Base-by-base conservation (phyloP, 2,329 filamentous ascomycete genomes). In the Pseudonectria buxi region DNA sequence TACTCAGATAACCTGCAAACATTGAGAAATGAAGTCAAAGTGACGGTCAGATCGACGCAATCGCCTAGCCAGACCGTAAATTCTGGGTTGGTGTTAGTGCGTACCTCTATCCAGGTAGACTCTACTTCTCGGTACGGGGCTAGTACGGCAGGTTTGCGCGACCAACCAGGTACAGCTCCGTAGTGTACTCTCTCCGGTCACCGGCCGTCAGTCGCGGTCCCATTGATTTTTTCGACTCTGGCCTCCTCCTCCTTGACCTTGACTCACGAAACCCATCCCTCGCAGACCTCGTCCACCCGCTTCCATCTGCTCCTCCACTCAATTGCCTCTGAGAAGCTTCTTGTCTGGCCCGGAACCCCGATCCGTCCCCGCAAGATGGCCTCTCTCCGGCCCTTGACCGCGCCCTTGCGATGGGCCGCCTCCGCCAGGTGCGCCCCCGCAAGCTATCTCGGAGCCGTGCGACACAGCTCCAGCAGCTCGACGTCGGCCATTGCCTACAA, bases 401-500 rank as follows among this genome's bases (percentile, higher is more conserved):
- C 63, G 46, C 57, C 65, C 45, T 50, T 67, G 37, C 57, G 62
- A 51, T 58, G 59, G 56, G 52, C 53, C 34, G 49, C 54, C 31
- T 50, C 48, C 33, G 45, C 50, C 43, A 51, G 46, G 41, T 35
- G 39, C 43, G 52, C 53, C 53, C 61, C 47, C 41, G 30, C 40
- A 34, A 44, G 41, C 30, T 45, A 41, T 14, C 45, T 54, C 36
- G 47, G 56, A 28, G 53, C 57, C 31, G 48, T 60, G 33, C 62
- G 67, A 47, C 47, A 54, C 48, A 56, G 43, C 45, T 61, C 58
- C 25, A 71, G 59, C 63, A 79, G 67, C 58, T 94, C 89, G 36
- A 96, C 90, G 49, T 92, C 88, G 37, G 90, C 92, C 45, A 79
- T 96, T 46, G 89, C 89, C 55, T 96, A 96, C 78, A 98, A 98